Base-by-base conservation (phyloP, 2,329 filamentous ascomycete genomes). In the Venturiaceae sp. region DNA sequence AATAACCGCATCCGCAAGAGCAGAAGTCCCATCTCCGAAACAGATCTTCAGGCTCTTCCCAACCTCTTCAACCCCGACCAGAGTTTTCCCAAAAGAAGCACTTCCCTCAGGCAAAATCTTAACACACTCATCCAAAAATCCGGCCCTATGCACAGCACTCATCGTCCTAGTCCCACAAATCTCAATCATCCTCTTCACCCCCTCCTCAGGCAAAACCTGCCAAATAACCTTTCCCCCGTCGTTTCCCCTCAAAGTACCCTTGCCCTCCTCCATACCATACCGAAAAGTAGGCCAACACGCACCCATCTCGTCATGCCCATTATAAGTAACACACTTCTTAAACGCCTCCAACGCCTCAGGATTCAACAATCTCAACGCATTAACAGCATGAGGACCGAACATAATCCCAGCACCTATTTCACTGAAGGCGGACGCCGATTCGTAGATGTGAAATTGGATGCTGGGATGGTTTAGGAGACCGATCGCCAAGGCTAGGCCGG, bases 361-460 rank as follows among this genome's bases (percentile, higher is more conserved):
- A 41, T 77, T 75, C 62, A 83, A 77, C 5, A 79, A 68, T 16
- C 73, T 70, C 75, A 85, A 79, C 2, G 82, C 79, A 21, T 77
- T 76, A 28, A 76, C 72, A 3, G 80, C 77, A 62, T 83, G 83
- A 33, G 80, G 77, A 1, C 79, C 79, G 50, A 85, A 77, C 2
- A 76, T 75, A 1, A 85, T 74, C 4, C 81, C 83, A 2, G 81
- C 80, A 2, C 82, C 82, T 36, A 84, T 80, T 64, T 84, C 82
- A 37, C 74, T 74, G 62, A 84, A 85, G 14, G 70, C 69, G 0
- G 72, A 59, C 0, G 81, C 80, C 14, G 79, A 73, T 67, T 85
- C 83, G 64, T 83, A 85, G 61, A 85, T 75, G 26, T 73, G 72
- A 37, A 80, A 70, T 1, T 71, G 67, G 39, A 83, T 64, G 57